phyloP scores from a whole-genome alignment of 352 stramenopile species.

The Aphanomyces cochlioides region DNA sequence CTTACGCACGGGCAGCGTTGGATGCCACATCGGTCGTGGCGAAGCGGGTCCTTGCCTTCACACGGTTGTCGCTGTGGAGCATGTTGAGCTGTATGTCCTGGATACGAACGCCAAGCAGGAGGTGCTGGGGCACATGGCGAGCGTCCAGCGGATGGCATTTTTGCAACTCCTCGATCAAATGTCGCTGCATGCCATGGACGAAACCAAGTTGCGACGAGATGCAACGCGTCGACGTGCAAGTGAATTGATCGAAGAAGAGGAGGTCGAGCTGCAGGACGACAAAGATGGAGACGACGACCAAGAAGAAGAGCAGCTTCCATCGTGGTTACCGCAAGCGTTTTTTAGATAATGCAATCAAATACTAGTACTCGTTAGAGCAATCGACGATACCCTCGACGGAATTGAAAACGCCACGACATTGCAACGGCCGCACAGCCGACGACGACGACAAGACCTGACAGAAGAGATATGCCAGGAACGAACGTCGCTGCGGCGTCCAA shows the following conservation, averaged over 20 bases:
- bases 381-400: neutral
- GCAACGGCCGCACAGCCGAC: neutral
- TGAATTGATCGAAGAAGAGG: conserved; percentile 12
- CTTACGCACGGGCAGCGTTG: neutral
- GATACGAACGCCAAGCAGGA: conserved; percentile 17
- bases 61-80: conserved; percentile 10
- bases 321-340: conserved; percentile 28
- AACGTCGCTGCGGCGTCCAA: too few relatives aligned
- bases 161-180: conserved; percentile 6
- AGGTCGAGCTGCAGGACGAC: neutral
- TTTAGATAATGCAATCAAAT: conserved; percentile 21
- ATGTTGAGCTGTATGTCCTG: conserved; percentile 27
- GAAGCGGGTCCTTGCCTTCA: conserved; percentile 9
- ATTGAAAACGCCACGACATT: neutral
- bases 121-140: neutral
- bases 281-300: conserved; percentile 15
- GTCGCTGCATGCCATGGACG: conserved; percentile 15
- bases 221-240: neutral
- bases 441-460: neutral
- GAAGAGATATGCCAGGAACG: too few relatives aligned
- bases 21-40: conserved; percentile 21
- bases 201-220: too few relatives aligned
- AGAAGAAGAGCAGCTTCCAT: neutral
- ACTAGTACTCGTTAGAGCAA: neutral
- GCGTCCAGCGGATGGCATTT: neutral